Conservation (phyloP, 176 grass and related monocot genomes). For the Coix lacrymajobi region DNA sequence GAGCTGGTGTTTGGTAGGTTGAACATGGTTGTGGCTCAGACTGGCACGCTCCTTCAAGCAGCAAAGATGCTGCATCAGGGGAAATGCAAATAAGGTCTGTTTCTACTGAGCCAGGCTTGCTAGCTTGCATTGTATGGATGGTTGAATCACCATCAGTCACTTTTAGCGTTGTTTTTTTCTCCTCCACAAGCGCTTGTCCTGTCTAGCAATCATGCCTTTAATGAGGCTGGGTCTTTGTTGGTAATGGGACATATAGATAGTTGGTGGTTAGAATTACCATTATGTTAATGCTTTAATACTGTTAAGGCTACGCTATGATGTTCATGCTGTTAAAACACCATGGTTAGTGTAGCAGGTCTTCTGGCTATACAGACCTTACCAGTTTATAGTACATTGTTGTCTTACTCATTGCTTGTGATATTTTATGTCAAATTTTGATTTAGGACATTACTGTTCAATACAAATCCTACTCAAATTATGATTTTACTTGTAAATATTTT, state of each 20-base stretch:
- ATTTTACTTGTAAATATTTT: neutral
- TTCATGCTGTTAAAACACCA: neutral
- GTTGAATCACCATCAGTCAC: neutral
- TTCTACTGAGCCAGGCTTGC: neutral
- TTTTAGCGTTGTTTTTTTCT: neutral
- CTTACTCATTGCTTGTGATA: neutral
- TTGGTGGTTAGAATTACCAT: conserved; percentile 3
- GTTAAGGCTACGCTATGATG: neutral
- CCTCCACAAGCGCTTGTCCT: neutral
- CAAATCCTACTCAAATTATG: neutral
- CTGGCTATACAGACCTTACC: neutral
- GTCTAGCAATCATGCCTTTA: neutral
- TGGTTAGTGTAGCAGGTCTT: conserved; percentile 4
- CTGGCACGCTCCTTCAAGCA: neutral
- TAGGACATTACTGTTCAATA: neutral
- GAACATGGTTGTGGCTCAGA: neutral
- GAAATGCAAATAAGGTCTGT: neutral
- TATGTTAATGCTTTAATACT: neutral
- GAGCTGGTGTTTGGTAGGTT: neutral
- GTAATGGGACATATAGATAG: neutral
- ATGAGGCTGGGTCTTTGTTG: neutral
- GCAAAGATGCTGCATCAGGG: neutral
- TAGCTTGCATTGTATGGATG: neutral
- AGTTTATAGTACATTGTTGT: neutral
- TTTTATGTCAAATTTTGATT: conserved; percentile 10